These are phyloP conservation scores for Leccinum barrowsii DNA, from an alignment of 768 basidiomycete species.

Conservation along the genomic window DNA sequence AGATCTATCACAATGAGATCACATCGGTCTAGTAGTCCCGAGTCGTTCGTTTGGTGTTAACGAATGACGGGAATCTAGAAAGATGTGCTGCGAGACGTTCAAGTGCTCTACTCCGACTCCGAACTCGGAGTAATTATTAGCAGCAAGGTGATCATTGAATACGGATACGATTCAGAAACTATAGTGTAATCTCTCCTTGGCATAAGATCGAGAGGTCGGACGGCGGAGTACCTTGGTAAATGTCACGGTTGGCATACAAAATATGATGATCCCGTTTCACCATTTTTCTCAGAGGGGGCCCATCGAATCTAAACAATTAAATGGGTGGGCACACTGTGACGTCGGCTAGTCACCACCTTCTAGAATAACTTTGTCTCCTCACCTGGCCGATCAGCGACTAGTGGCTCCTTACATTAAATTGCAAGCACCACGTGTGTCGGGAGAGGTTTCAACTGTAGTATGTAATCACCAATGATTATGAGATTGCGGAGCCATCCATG, in stretches of 20 bases:
- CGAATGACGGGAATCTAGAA: not conserved
- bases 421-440: not conserved
- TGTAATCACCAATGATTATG: not conserved
- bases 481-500: not conserved
- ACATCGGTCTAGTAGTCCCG: not conserved
- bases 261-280: not conserved
- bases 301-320: not conserved
- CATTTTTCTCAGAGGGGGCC: not conserved
- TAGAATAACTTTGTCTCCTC: not conserved
- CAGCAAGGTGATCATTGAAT: not conserved
- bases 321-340: no score
- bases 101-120: not conserved
- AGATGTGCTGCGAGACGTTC: not conserved
- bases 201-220: no score
- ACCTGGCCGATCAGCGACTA: not conserved
- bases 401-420: not conserved
- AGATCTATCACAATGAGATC: conserved; percentile 4
- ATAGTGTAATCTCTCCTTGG: no score
- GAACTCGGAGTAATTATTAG: not conserved
- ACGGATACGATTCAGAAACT: no score
- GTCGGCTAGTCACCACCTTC: not conserved
- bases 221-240: no score
- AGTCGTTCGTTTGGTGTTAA: not conserved
- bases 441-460: not conserved
- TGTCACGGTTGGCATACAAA: no score